A percentile compares a stretch with the other conserved stretches of the same genome.
These are phyloP conservation scores for Cokeromyces recurvatus DNA, from an alignment of 371 early-diverging fungal genomes.

Conservation along the genomic window DNA sequence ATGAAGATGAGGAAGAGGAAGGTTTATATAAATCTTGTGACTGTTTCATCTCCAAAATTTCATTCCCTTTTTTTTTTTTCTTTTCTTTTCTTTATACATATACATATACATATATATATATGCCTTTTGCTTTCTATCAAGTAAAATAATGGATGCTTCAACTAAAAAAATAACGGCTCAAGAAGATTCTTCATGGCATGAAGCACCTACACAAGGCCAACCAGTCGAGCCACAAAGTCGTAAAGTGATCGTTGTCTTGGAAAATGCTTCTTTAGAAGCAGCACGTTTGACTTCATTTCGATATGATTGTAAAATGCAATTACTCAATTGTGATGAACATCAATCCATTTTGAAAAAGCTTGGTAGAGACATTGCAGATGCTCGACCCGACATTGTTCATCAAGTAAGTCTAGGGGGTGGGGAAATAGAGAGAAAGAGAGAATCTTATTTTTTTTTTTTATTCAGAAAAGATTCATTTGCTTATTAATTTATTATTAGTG, in stretches of 20 bases:
- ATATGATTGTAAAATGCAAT: conserved; percentile 77
- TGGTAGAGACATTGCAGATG: conserved; percentile 78
- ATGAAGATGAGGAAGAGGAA: too few relatives aligned
- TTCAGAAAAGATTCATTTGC: too few relatives aligned
- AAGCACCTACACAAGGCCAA: conserved; percentile 22
- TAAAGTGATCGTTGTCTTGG: conserved; percentile 88
- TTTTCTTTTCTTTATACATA: too few relatives aligned
- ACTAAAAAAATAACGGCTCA: too few relatives aligned
- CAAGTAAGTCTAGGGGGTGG: conserved; percentile 75
- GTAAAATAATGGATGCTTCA: too few relatives aligned
- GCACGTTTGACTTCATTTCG: conserved; percentile 81
- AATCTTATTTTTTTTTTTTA: too few relatives aligned
- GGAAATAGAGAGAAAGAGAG: too few relatives aligned
- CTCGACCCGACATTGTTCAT: conserved; percentile 96
- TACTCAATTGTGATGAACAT: conserved; percentile 97
- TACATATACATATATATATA: too few relatives aligned
- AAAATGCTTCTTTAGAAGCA: conserved; percentile 88
- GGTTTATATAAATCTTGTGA: too few relatives aligned
- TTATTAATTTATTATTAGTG: conserved; percentile 62
- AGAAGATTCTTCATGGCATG: conserved; percentile 25
- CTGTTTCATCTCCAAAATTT: too few relatives aligned
- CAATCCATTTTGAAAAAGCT: conserved; percentile 81
- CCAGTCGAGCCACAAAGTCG: conserved; percentile 12
- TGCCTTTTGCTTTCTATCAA: too few relatives aligned
- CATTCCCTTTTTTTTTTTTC: too few relatives aligned